phyloP scores from a whole-genome alignment of 352 stramenopile species.

The Peronospora farinosa region DNA sequence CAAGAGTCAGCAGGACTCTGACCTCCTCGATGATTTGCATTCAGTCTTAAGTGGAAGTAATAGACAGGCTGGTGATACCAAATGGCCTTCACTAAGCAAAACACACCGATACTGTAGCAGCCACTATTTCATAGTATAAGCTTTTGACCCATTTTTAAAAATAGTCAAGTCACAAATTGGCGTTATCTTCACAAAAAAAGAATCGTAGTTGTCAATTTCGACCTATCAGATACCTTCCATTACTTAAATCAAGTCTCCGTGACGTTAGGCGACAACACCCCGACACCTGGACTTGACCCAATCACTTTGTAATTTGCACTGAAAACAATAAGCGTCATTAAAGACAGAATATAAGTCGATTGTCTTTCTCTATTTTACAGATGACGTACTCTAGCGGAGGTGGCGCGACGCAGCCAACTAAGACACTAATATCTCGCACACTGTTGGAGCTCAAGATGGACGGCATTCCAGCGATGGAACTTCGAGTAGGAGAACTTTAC shows the following conservation, averaged over 20 bases:
- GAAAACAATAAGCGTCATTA: slow-evolving; percentile 7
- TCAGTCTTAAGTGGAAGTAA: slow-evolving; percentile 17
- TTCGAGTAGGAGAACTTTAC: slow-evolving; percentile 75
- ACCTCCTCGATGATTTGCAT: slow-evolving; percentile 13
- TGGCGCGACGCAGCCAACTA: slow-evolving; percentile 7
- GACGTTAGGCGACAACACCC: slow-evolving; percentile 9
- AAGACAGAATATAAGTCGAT: neutral
- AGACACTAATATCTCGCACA: slow-evolving; percentile 3
- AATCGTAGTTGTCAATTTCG: slow-evolving; percentile 6
- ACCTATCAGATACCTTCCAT: slow-evolving; percentile 2
- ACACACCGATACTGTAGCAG: too few species aligned
- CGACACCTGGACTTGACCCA: slow-evolving; percentile 12
- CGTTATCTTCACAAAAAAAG: too few species aligned
- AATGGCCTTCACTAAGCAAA: neutral
- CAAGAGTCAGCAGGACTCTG: slow-evolving; percentile 17
- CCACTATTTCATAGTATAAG: too few species aligned
- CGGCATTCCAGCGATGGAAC: slow-evolving; percentile 10
- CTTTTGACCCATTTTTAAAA: too few species aligned
- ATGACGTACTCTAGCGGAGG: slow-evolving; percentile 18
- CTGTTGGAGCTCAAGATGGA: slow-evolving; percentile 16
- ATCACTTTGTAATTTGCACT: slow-evolving; percentile 22
- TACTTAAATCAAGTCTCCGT: slow-evolving; percentile 9
- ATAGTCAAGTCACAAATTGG: too few species aligned
- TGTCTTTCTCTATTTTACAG: neutral
- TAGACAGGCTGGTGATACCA: slow-evolving; percentile 3